Percentiles rank a stretch among this genome's conserved stretches.
Evolutionary conservation across 805 yeast genomes (phyloP).

Genomic region (Hanseniaspora lindneri): DNA sequence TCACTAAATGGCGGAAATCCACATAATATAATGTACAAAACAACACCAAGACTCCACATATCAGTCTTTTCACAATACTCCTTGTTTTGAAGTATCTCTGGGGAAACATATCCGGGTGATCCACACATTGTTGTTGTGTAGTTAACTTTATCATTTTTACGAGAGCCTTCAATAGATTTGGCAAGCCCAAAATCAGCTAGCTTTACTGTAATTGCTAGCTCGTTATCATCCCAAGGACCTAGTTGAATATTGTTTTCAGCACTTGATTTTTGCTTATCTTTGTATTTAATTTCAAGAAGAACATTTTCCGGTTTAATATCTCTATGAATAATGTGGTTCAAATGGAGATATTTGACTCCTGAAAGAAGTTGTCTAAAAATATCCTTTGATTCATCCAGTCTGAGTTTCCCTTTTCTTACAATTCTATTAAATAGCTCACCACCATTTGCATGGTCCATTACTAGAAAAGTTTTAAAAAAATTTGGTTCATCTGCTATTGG

Average conservation of each 20-base stretch:
- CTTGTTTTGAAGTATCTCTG: conserved; percentile 52
- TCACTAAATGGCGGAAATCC: conserved; percentile 83
- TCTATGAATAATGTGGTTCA: conserved; percentile 58
- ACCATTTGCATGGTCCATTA: conserved; percentile 59
- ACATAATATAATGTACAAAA: conserved; percentile 64
- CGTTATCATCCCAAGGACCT: conserved; percentile 40
- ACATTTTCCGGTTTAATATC: conserved; percentile 74
- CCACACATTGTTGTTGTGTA: conserved; percentile 75
- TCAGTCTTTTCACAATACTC: conserved; percentile 62
- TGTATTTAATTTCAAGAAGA: conserved; percentile 39
- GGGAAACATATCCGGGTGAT: conserved; percentile 80
- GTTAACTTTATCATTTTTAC: conserved; percentile 35
- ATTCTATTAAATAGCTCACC: conserved; percentile 70
- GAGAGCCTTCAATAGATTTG: conserved; percentile 38
- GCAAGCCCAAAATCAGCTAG: conserved; percentile 74
- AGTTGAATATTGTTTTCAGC: conserved; percentile 24
- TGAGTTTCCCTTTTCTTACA: conserved; percentile 47
- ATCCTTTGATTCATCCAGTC: conserved; percentile 51
- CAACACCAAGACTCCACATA: conserved; percentile 72
- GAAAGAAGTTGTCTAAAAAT: conserved; percentile 52
- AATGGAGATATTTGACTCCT: conserved; percentile 58
- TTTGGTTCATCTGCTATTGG: conserved; percentile 35
- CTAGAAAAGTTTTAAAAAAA: conserved; percentile 39
- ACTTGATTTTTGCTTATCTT: conserved; percentile 19
- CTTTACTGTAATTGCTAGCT: conserved; percentile 52